Evolutionary conservation across 164 flowering plant species (phyloP).

Genomic region (Berberis vulgaris): DNA sequence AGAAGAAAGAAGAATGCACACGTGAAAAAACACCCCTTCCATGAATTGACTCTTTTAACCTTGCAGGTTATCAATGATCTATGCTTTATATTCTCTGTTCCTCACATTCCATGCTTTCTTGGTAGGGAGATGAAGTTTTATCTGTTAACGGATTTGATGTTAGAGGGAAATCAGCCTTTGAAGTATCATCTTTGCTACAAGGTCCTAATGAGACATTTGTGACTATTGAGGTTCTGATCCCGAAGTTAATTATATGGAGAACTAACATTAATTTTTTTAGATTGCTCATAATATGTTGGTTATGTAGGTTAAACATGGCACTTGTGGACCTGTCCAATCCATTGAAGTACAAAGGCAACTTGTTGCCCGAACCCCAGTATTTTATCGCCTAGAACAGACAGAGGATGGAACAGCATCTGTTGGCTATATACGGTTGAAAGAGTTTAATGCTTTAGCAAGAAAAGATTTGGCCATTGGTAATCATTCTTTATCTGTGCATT

Average conservation of each 20-base stretch:
- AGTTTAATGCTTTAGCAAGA: constrained; percentile 96
- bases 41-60: too few species aligned
- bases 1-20: too few species aligned
- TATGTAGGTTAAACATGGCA: constrained; percentile 79
- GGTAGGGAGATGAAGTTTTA: constrained; percentile 79
- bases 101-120: constrained; percentile 11
- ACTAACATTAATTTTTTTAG: background rate
- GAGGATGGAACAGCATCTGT: constrained; percentile 54
- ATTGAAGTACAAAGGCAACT: constrained; percentile 66
- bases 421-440: constrained; percentile 88
- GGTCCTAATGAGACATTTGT: constrained; percentile 91
- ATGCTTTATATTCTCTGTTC: background rate
- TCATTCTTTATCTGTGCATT: constrained; percentile 2
- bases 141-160: constrained; percentile 84
- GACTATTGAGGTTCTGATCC: constrained; percentile 54
- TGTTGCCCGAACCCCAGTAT: constrained; percentile 87
- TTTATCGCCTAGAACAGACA: constrained; percentile 63
- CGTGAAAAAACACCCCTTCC: too few species aligned
- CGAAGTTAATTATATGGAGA: background rate
- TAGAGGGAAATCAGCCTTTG: constrained; percentile 82
- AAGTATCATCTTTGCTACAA: constrained; percentile 80
- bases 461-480: constrained; percentile 86
- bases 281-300: constrained; percentile 7
- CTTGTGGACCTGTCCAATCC: constrained; percentile 74
- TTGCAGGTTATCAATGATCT: background rate